Evolutionary conservation across 495 filamentous ascomycete genomes (phyloP).

Genomic region (Xylaria grammica): DNA sequence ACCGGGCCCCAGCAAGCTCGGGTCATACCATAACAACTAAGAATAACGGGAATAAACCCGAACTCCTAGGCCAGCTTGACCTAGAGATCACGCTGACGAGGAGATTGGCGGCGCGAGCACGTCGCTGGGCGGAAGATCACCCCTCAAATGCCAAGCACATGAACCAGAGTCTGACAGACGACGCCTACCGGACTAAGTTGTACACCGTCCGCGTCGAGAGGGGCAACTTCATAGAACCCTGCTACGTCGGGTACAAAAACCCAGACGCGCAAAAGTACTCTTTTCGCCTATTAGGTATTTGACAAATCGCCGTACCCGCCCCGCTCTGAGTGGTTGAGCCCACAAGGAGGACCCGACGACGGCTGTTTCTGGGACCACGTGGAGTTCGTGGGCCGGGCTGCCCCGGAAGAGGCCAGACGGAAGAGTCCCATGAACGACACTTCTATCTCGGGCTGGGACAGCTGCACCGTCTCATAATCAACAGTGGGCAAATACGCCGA

Average conservation of each 20-base stretch:
- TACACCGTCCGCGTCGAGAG: slow-evolving; percentile 37
- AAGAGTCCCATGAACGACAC: slow-evolving; percentile 26
- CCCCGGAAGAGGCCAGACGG: slow-evolving; percentile 21
- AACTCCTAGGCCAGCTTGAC: slow-evolving; percentile 35
- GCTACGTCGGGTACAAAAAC: slow-evolving; percentile 4
- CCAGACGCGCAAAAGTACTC: slow-evolving; percentile 25
- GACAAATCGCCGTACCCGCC: slow-evolving; percentile 40
- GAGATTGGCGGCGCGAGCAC: slow-evolving; percentile 19
- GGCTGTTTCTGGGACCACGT: slow-evolving; percentile 32
- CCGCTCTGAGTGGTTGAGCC: slow-evolving; percentile 33
- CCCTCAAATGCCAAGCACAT: slow-evolving; percentile 26
- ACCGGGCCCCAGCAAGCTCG: too few species aligned
- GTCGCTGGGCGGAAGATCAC: slow-evolving; percentile 18
- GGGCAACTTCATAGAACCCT: slow-evolving; percentile 36
- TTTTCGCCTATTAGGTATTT: slow-evolving; percentile 35
- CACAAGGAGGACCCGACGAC: slow-evolving; percentile 30
- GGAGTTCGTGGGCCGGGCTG: slow-evolving; percentile 32
- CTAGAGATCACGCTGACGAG: slow-evolving; percentile 37
- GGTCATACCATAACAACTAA: slow-evolving; percentile 17
- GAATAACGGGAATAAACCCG: slow-evolving; percentile 18
- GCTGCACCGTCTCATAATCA: slow-evolving; percentile 26
- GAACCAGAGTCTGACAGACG: slow-evolving; percentile 30
- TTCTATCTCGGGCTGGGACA: slow-evolving; percentile 16
- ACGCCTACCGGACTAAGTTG: slow-evolving; percentile 35
- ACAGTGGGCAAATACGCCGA: too few species aligned